Percentiles rank a stretch among this genome's conserved stretches.
Evolutionary conservation across 257 asterid species (phyloP).

Genomic region (Przewalskia tangutica): DNA sequence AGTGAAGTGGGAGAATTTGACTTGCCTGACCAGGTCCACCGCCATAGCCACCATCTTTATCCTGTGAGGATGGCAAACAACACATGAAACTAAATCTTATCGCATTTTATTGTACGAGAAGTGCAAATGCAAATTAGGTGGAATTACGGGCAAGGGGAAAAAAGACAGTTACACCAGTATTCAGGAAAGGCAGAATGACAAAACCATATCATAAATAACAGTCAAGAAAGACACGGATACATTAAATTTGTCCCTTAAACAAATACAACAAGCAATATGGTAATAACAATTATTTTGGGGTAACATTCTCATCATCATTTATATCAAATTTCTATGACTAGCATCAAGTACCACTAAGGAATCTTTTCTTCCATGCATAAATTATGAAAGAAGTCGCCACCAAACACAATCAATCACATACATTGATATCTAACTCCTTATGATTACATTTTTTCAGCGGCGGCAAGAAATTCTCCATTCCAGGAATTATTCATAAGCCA

Average conservation of each 20-base stretch:
- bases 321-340: not conserved
- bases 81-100: not conserved
- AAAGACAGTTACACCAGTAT: not conserved
- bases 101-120: not conserved
- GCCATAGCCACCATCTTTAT: conserved; percentile 85
- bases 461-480: too few species aligned
- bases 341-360: not conserved
- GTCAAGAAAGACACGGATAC: not conserved
- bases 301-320: not conserved
- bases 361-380: not conserved
- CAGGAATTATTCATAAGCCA: too few species aligned
- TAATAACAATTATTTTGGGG: not conserved
- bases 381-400: not conserved
- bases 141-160: not conserved
- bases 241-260: not conserved
- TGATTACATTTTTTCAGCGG: not conserved
- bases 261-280: not conserved
- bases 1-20: conserved; percentile 6
- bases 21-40: conserved; percentile 99
- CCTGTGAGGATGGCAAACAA: conserved; percentile 36
- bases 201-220: not conserved
- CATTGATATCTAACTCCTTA: not conserved
- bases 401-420: not conserved
- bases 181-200: not conserved
- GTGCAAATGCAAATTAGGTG: not conserved